These are phyloP conservation scores for Carallia pectinifolia DNA, from an alignment of 345 rosid genomes.

Conservation along the genomic window DNA sequence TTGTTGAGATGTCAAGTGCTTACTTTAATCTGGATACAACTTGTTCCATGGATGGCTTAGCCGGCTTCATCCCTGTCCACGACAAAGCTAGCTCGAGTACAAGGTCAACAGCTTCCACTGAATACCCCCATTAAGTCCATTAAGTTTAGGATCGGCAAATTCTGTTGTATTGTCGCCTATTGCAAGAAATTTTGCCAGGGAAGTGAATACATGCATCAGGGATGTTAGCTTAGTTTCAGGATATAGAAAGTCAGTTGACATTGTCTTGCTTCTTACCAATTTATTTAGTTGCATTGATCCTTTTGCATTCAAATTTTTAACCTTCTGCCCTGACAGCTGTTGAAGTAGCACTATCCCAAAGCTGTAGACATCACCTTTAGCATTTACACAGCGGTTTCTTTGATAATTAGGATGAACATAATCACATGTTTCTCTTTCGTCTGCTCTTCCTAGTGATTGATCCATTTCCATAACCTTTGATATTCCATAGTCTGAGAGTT, in stretches of 20 bases:
- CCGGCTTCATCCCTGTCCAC: conserved; percentile 53
- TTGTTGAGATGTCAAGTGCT: conserved; percentile 38
- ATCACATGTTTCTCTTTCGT: no score
- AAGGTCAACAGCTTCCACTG: conserved; percentile 41
- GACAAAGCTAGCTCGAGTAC: conserved; percentile 52
- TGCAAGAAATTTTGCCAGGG: conserved; percentile 46
- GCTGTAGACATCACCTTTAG: conserved; percentile 60
- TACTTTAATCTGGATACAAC: conserved; percentile 40
- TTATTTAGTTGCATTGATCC: conserved; percentile 44
- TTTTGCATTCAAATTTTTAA: conserved; percentile 35
- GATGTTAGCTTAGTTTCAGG: neutral
- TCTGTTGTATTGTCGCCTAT: conserved; percentile 40
- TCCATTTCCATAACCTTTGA: no score
- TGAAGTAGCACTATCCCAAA: conserved; percentile 60
- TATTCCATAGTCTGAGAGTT: conserved; percentile 44
- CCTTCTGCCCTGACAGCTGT: conserved; percentile 51
- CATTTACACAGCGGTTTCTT: conserved; percentile 35
- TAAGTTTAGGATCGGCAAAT: conserved; percentile 52
- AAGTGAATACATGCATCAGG: conserved; percentile 4
- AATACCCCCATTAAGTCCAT: conserved; percentile 35
- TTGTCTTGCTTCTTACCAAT: conserved; percentile 31
- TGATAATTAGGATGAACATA: no score
- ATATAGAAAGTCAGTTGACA: neutral
- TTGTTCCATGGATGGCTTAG: conserved; percentile 59
- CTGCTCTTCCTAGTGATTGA: no score